These are phyloP conservation scores for Paramecium pentaurelia DNA, from an alignment of 73 alveolate genomes.

Conservation along the genomic window DNA sequence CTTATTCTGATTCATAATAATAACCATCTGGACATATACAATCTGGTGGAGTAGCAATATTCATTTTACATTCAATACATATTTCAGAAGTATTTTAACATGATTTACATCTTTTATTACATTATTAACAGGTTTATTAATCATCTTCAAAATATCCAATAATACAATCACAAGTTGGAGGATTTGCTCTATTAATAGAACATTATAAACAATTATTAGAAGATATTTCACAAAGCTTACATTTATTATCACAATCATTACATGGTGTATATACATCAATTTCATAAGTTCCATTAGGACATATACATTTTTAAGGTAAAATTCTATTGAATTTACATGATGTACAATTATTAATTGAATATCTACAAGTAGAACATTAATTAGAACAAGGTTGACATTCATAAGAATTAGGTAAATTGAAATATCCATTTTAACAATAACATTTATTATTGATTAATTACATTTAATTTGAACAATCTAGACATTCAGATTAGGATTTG, in stretches of 20 bases:
- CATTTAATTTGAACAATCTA: not conserved
- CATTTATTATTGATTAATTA: not conserved
- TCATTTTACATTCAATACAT: not conserved
- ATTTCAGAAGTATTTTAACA: not conserved
- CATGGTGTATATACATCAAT: not conserved
- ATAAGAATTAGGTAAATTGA: not conserved
- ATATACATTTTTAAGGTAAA: not conserved
- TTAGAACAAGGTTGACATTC: not conserved
- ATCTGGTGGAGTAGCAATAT: not conserved
- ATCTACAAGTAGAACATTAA: not conserved
- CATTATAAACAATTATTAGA: not conserved
- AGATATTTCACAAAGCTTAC: not conserved
- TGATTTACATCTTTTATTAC: not conserved
- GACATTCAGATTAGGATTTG: not conserved
- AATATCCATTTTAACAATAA: not conserved
- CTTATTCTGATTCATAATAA: not conserved
- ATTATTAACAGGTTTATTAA: not conserved
- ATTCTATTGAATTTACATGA: not conserved
- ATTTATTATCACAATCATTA: not conserved
- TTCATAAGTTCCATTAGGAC: conserved; percentile 24
- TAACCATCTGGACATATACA: conserved; percentile 6
- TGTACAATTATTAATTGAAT: not conserved
- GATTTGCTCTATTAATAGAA: not conserved
- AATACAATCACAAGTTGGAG: not conserved
- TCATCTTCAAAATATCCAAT: not conserved